Base-by-base conservation (phyloP, 2,329 filamentous ascomycete species). In the Albophoma yamanashiensis region DNA sequence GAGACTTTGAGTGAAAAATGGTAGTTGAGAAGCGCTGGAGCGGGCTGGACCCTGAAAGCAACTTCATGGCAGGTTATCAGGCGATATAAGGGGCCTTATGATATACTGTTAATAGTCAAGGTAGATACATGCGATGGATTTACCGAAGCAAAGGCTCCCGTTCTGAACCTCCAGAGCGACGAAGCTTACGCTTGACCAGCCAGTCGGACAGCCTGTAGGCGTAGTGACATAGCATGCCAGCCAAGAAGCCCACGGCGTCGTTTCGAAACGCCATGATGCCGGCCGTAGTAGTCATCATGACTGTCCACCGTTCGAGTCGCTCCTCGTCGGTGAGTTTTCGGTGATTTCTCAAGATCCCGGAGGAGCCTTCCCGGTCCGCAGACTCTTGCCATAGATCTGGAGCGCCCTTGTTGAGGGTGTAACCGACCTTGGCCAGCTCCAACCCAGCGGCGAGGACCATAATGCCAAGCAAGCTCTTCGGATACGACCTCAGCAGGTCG, bases 381-480 rank as follows among this genome's bases (percentile, higher is more conserved):
- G 75, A 76, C 80, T 81, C 67, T 77, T 80, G 65, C 88, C 88
- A 75, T 73, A 87, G 67, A 68, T 86, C 83, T 25, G 78, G 70
- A 3, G 82, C 84, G 1, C 82, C 84, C n/a, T 89, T 84, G 68
- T 96, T 95, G 43, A 97, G 76, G 61, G 86, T 89, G 70, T 92
- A 88, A 0, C 91, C 92, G 0, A 94, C 92, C 68, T 89, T 89
- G 27, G 89, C 89, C 17, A 97, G 78, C 73, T 97, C 93, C 53
- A 97, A 76, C 0, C 93, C 94, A 0, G 93, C 90, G 0, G 91
- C 92, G 36, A 97, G 80, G 2, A 97, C 92, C 83, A 97, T 92
- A 59, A 97, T 81, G 0, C 91, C 92, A 0, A 97, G 79, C 0
- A 97, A 74, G 4, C 85, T 83, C 62, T 82, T 85, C 0, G 94